Conservation (phyloP, 2,329 filamentous ascomycete species). For the Phaeomoniella chlamydospora region DNA sequence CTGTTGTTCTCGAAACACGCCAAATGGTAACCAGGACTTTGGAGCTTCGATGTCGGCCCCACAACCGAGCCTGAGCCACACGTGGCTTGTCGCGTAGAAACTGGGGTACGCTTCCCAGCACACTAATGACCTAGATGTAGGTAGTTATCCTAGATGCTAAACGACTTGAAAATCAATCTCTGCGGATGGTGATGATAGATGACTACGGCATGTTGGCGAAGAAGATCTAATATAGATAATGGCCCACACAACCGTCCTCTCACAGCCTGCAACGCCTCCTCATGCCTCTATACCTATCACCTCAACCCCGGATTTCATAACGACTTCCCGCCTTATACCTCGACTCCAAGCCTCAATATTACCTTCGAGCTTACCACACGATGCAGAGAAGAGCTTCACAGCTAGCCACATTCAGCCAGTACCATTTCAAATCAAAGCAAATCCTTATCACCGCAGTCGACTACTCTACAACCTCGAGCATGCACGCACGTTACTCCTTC, state of each 20-base stretch:
- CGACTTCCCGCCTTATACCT: neutral
- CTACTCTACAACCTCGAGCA: conserved; percentile 27
- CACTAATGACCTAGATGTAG: too few relatives aligned
- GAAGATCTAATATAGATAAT: too few relatives aligned
- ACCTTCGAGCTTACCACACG: neutral
- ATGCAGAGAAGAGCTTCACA: neutral
- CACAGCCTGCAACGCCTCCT: neutral
- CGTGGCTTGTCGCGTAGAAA: neutral
- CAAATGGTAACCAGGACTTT: too few relatives aligned
- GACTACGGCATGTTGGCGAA: too few relatives aligned
- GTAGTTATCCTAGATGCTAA: too few relatives aligned
- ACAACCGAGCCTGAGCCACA: neutral
- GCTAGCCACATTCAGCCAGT: neutral
- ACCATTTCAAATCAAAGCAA: neutral
- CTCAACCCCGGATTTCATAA: neutral
- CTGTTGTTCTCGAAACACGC: too few relatives aligned
- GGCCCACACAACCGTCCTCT: neutral
- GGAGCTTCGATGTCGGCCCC: too few relatives aligned
- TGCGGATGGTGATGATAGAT: too few relatives aligned
- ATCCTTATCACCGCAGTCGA: conserved; percentile 25
- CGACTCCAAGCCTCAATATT: neutral
- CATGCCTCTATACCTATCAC: neutral
- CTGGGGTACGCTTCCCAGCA: neutral
- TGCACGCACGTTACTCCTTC: conserved; percentile 23
- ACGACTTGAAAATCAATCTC: too few relatives aligned